Conservation (phyloP, 2,329 filamentous ascomycete genomes). For the Canariomyces notabilis region DNA sequence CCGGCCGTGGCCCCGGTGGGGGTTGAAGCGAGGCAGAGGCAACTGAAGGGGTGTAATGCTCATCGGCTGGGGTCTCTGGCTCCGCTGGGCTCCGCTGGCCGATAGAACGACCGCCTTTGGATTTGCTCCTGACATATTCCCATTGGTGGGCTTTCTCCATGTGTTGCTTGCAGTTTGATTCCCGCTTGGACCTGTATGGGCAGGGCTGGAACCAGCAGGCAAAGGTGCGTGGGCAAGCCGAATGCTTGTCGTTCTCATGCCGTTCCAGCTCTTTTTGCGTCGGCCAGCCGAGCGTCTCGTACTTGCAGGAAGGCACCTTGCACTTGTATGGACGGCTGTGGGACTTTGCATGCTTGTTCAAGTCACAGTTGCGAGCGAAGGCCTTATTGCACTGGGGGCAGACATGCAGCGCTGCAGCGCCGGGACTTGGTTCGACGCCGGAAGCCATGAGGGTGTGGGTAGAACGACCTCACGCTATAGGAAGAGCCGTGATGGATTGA, state of each 20-base stretch:
- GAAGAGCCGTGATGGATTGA: neutral
- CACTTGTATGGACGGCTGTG: constrained; percentile 77
- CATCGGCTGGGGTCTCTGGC: neutral
- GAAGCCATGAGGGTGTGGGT: constrained; percentile 13
- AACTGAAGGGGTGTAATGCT: neutral
- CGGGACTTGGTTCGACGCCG: constrained; percentile 2
- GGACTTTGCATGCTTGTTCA: constrained; percentile 69
- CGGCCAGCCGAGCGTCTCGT: constrained; percentile 64
- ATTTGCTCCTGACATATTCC: constrained; percentile 68
- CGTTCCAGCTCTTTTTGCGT: constrained; percentile 75
- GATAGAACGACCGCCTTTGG: constrained; percentile 51
- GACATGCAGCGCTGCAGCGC: constrained; percentile 12
- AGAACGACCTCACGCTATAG: neutral
- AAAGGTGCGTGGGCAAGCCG: constrained; percentile 57
- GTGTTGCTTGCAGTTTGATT: constrained; percentile 80
- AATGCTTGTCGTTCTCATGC: constrained; percentile 74
- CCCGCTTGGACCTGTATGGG: constrained; percentile 67
- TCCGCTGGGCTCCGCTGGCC: constrained; percentile 24
- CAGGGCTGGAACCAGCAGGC: constrained; percentile 62
- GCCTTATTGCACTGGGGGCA: constrained; percentile 27
- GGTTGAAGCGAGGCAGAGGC: constrained; percentile 4
- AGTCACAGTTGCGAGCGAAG: constrained; percentile 30
- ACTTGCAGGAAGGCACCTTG: constrained; percentile 60
- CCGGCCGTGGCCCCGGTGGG: neutral
- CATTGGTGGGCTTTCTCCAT: constrained; percentile 78